phyloP scores from a whole-genome alignment of 768 basidiomycete species.

The Mycena rosella region DNA sequence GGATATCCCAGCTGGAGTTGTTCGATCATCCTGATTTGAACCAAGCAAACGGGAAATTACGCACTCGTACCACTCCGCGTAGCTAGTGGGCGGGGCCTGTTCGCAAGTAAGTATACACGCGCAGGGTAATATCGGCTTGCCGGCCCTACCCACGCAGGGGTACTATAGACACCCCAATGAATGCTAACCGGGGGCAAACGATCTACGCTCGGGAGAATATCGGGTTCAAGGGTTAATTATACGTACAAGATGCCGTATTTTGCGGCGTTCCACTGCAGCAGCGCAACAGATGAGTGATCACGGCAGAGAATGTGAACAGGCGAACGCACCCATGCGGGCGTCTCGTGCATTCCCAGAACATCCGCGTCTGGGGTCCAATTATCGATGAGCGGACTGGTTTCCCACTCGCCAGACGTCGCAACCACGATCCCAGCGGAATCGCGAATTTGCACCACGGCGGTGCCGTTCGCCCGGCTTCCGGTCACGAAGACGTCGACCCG shows the following conservation, averaged over 20 bases:
- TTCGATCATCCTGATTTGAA: no score
- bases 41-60: conserved; percentile 36
- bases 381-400: conserved; percentile 51
- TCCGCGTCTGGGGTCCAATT: conserved; percentile 54
- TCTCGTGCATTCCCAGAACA: conserved; percentile 59
- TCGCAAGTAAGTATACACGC: neutral
- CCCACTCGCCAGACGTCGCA: conserved; percentile 53
- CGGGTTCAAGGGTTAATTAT: neutral
- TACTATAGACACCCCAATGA: conserved; percentile 65
- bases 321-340: conserved; percentile 64
- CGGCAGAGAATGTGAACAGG: neutral
- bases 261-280: conserved; percentile 59
- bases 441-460: conserved; percentile 50
- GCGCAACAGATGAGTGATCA: no score
- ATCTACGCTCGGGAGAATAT: conserved; percentile 8
- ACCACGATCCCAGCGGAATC: conserved; percentile 51
- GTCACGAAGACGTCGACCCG: conserved; percentile 62
- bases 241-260: conserved; percentile 71
- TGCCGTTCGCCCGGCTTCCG: conserved; percentile 46
- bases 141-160: conserved; percentile 56
- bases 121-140: neutral
- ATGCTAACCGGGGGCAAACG: conserved; percentile 50
- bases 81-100: conserved; percentile 54
- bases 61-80: conserved; percentile 71
- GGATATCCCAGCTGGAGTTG: conserved; percentile 52